Base-by-base conservation (phyloP, 257 asterid genomes). In the Solanum megistacrolobum region DNA sequence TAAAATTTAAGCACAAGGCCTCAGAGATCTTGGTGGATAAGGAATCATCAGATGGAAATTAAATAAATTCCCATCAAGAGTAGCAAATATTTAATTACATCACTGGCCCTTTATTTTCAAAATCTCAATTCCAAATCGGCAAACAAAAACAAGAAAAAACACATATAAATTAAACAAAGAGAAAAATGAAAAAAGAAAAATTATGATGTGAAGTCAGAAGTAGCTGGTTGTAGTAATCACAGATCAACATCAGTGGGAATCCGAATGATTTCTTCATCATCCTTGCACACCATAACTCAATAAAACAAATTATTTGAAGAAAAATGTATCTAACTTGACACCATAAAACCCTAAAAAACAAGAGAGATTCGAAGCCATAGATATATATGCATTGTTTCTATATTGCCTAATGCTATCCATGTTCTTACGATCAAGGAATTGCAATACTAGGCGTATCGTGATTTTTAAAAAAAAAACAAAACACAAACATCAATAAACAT, bases 21-120 rank as follows among this genome's bases (percentile, higher is more conserved):
- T 93, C 96, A 93, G 95, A 94, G 95, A 94, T 93, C 96, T 93
- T 94, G 96, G 97, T 91, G 96, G 97, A 92, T 41, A 31, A 89
- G 74, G 35, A 89, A 89, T 92, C 93, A 92, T 93, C 95, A 91
- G 60, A 76, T 87, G 89, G 89, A 29, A 79, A 38, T 55, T 86
- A 9, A 7, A 25, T 35, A 23, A 25, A 62, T n/a, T 38, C 89
- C 94, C 91, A 92, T 94, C 97, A 94, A 94, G 97, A 94, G 97
- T 94, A 94, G 94, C 96, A 94, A 94, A 94, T 94, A 94, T 93
- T 34, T 79, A 9, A 69, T 79, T 29, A 69, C 95, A 91, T 94
- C 95, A 93, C 74, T 31, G 93, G 95, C 95, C 89, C 9, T 29
- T 21, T 34, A 34, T 8, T 16, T 9, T 8, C 2, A 13, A 9